Evolutionary conservation across 352 stramenopile species (phyloP).

Genomic region (Phytophthora colocasiae): DNA sequence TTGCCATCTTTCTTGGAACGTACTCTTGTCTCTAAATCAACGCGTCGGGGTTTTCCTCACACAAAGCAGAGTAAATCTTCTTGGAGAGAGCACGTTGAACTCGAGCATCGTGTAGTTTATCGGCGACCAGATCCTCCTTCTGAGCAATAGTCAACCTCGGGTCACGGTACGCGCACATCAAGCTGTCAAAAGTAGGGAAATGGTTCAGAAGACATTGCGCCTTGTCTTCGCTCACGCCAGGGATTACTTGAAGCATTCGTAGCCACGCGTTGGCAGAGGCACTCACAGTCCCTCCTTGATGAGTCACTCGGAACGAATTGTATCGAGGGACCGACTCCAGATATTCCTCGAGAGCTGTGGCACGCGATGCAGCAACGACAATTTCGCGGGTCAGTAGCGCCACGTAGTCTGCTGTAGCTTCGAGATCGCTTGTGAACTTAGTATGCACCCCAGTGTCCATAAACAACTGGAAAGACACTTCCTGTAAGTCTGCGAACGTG

Average conservation of each 20-base stretch:
- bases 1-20: background rate
- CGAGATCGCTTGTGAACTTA: constrained; percentile 68
- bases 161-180: constrained; percentile 59
- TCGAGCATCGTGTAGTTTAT: constrained; percentile 53
- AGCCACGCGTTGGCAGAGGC: constrained; percentile 68
- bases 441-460: constrained; percentile 66
- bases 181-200: constrained; percentile 65
- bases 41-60: constrained; percentile 41
- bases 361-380: constrained; percentile 47
- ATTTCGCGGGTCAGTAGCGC: constrained; percentile 66
- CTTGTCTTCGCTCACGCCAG: constrained; percentile 73
- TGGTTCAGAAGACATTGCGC: constrained; percentile 69
- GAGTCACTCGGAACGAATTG: constrained; percentile 68
- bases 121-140: constrained; percentile 66
- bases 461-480: constrained; percentile 71
- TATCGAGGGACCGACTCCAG: constrained; percentile 63
- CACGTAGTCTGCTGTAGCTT: constrained; percentile 62
- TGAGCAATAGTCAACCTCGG: constrained; percentile 34
- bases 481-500: constrained; percentile 65
- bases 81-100: constrained; percentile 60
- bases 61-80: constrained; percentile 67
- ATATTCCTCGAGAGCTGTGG: constrained; percentile 55
- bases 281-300: constrained; percentile 51
- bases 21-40: constrained; percentile 26
- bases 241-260: constrained; percentile 84